Evolutionary conservation across 2,329 filamentous ascomycete species (phyloP), one percentile per base, ranked within the genome.

Genomic region (Mycocentrospora acerina): DNA sequence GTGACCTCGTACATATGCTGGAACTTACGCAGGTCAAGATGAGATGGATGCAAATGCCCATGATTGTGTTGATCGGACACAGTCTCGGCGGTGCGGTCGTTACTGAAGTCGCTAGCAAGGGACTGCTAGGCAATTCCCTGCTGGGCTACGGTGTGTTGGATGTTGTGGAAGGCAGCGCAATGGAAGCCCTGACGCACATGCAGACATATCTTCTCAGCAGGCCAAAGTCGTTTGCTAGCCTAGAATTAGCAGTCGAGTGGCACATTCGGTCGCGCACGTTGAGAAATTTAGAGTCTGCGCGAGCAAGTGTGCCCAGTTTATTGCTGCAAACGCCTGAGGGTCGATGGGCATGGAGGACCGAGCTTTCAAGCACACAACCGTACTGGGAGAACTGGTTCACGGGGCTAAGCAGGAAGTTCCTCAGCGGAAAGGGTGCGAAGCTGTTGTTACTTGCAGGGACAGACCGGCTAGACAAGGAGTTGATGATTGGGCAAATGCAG

Each of bases 401-500:
- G 9, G 90, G 90, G 0, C 75, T 97, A 55, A 95, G 88, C 65
- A 81, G 80, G 56, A 95, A 95, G 69, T 98, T 97, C 61, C 75
- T 96, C 29, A 78, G 76, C 35, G 88, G 86, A 0, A 82, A 79
- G 46, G 90, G 88, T 18, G 90, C 90, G 7, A 96, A 96, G 67
- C 67, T 95, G 44, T 71, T 96, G 34, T 70, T 96, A 35, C 77
- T 96, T 22, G 91, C 90, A 3, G 90, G 90, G 13, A 95, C 90
- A 9, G 91, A 96, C 70, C 77, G 90, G 32, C 67, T 96, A 40
- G 90, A 96, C 64, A 95, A 88, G 51, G 90, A 95, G 60, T 71
- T 96, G 59, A 95, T 88, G 67, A 95, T 96, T 65, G 90, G 90
- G 12, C 90, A 96, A 70, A 96, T 96, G 90, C 90, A 96, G 74